These are phyloP conservation scores for Ambrosiella xylebori DNA, from an alignment of 2,329 filamentous ascomycete species.

Conservation along the genomic window DNA sequence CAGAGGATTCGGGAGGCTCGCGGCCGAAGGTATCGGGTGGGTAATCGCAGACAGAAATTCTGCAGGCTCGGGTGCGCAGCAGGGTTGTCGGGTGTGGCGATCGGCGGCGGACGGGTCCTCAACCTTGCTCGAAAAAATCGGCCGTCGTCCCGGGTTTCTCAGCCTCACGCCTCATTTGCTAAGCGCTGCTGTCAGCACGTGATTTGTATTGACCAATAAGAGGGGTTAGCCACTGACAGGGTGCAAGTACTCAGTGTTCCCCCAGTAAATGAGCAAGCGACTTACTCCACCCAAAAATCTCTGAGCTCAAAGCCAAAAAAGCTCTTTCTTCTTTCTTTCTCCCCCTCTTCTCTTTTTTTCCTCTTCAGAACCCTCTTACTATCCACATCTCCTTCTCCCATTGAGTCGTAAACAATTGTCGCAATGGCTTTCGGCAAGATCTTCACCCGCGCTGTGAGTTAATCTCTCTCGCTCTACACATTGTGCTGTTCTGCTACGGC, in stretches of 20 bases:
- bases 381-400: constrained; percentile 14
- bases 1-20: neutral
- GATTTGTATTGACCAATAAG: constrained; percentile 1
- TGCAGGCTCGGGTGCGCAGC: neutral
- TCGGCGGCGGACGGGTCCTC: constrained; percentile 1
- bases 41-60: neutral
- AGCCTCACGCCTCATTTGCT: constrained; percentile 12
- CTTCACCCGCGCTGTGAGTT: constrained; percentile 63
- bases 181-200: constrained; percentile 1
- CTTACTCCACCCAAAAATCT: constrained; percentile 13
- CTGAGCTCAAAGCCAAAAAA: constrained; percentile 13
- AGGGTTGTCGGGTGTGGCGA: neutral
- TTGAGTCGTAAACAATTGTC: constrained; percentile 20
- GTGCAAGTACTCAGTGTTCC: constrained; percentile 2
- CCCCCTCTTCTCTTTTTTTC: constrained; percentile 17
- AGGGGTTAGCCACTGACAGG: constrained; percentile 5
- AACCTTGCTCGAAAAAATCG: constrained; percentile 1
- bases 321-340: constrained; percentile 8
- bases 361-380: constrained; percentile 16
- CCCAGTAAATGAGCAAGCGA: constrained; percentile 3
- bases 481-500: constrained; percentile 10
- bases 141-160: neutral
- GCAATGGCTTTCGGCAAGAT: constrained; percentile 97
- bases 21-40: neutral
- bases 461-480: constrained; percentile 14